phyloP scores from a whole-genome alignment of 352 stramenopile species.

The Globisporangium parvum region DNA sequence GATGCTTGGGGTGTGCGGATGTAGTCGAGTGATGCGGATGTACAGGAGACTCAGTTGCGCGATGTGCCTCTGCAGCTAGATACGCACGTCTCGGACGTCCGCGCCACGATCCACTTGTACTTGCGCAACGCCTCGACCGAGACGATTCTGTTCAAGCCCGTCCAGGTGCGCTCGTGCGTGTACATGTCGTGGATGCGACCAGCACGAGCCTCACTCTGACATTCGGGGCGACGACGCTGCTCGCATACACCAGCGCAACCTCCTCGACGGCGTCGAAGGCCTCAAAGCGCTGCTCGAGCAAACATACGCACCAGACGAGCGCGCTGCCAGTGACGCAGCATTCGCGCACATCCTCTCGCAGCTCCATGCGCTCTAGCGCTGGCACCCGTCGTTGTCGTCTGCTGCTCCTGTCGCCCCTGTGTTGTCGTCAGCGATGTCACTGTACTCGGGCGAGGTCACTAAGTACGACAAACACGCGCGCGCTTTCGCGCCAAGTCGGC shows the following conservation, averaged over 20 bases:
- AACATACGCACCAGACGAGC: slow-evolving; percentile 45
- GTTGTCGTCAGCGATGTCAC: slow-evolving; percentile 15
- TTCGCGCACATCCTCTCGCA: slow-evolving; percentile 41
- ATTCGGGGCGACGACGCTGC: neutral
- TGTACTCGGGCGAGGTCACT: slow-evolving; percentile 30
- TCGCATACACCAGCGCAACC: slow-evolving; percentile 50
- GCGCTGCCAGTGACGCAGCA: slow-evolving; percentile 30
- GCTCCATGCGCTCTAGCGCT: slow-evolving; percentile 30
- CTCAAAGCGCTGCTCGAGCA: slow-evolving; percentile 55
- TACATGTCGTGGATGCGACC: neutral
- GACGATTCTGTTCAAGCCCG: slow-evolving; percentile 76
- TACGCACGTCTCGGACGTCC: slow-evolving; percentile 30
- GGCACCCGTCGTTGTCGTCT: neutral
- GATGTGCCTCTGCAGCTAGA: slow-evolving; percentile 15
- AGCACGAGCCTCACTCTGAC: too few species aligned
- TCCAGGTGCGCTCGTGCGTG: slow-evolving; percentile 37
- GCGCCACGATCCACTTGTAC: slow-evolving; percentile 64
- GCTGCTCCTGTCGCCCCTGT: neutral
- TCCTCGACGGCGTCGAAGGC: slow-evolving; percentile 59
- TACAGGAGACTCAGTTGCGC: too few species aligned
- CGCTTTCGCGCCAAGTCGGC: slow-evolving; percentile 34
- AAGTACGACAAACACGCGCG: slow-evolving; percentile 26
- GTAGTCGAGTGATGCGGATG: too few species aligned
- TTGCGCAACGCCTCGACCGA: slow-evolving; percentile 77
- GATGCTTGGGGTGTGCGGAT: neutral